phyloP scores from a whole-genome alignment of 176 grass and related monocot genomes.

The Tillandsia leiboldiana region DNA sequence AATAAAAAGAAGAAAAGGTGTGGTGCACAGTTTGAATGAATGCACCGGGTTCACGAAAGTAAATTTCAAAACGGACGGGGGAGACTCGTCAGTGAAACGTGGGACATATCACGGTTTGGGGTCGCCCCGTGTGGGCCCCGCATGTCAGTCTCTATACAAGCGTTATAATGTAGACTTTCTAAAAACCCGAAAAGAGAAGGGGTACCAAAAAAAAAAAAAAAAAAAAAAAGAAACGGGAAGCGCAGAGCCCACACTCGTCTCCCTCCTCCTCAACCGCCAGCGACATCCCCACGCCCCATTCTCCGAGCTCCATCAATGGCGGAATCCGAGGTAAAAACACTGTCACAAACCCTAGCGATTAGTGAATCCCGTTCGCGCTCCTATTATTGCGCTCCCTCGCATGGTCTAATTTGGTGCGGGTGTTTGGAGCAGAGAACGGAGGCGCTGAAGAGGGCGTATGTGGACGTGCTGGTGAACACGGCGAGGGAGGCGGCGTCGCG shows the following conservation, averaged over 20 bases:
- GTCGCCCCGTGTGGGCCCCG: too few species aligned
- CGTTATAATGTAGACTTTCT: too few species aligned
- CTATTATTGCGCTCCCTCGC: background rate
- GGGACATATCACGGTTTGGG: too few species aligned
- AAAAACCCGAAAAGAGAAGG: background rate
- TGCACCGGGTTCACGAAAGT: too few species aligned
- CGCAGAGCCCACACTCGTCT: background rate
- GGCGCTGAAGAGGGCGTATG: slow-evolving; percentile 52
- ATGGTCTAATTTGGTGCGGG: background rate
- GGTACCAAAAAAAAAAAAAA: background rate
- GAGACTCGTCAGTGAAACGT: too few species aligned
- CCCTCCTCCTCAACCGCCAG: slow-evolving; percentile 22
- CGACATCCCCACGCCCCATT: slow-evolving; percentile 1
- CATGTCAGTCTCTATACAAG: too few species aligned
- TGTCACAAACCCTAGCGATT: background rate
- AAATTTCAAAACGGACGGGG: too few species aligned
- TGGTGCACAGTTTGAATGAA: too few species aligned
- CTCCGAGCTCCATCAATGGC: slow-evolving; percentile 2
- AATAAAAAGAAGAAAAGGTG: too few species aligned
- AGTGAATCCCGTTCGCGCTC: background rate
- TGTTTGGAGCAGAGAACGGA: slow-evolving; percentile 27
- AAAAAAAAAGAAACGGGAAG: background rate
- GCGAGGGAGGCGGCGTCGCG: slow-evolving; percentile 75
- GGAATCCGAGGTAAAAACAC: slow-evolving; percentile 19
- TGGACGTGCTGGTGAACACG: slow-evolving; percentile 69